These are phyloP conservation scores for Verbascum thapsus DNA, from an alignment of 257 asterid species.

Conservation along the genomic window DNA sequence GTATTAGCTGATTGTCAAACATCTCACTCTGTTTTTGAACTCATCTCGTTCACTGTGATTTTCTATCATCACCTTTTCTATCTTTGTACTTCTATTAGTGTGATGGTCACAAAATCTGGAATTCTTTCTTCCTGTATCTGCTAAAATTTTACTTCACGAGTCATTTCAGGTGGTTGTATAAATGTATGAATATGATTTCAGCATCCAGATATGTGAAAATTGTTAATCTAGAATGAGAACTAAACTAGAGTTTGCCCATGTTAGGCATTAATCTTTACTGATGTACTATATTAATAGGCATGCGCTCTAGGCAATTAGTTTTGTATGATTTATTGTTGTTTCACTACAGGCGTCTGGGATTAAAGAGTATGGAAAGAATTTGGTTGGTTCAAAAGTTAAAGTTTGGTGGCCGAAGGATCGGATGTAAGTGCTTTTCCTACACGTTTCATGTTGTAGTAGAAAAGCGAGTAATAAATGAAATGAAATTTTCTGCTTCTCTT, in stretches of 20 bases:
- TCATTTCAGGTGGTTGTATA: conserved; percentile 19
- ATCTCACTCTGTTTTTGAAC: conserved; percentile 5
- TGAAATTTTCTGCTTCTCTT: conserved; percentile 18
- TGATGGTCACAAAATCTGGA: background rate
- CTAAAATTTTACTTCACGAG: conserved; percentile 10
- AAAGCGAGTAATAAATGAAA: conserved; percentile 7
- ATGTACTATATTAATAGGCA: too few relatives aligned
- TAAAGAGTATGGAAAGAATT: conserved; percentile 45
- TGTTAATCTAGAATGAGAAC: conserved; percentile 3
- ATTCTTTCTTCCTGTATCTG: too few relatives aligned
- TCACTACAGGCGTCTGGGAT: conserved; percentile 55
- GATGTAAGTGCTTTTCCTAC: conserved; percentile 50
- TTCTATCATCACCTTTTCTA: background rate
- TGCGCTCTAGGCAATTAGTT: background rate
- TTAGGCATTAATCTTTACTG: background rate
- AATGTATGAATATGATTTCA: conserved; percentile 2
- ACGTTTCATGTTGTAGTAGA: conserved; percentile 8
- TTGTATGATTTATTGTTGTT: conserved; percentile 21
- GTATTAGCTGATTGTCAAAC: background rate
- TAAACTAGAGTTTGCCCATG: background rate
- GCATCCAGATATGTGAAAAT: background rate
- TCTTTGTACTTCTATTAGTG: conserved; percentile 14
- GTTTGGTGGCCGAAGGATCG: conserved; percentile 93
- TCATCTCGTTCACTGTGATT: conserved; percentile 13
- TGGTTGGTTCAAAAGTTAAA: conserved; percentile 77